phyloP scores from a whole-genome alignment of 177 flowering plant genomes.

The Vitis hybrid region DNA sequence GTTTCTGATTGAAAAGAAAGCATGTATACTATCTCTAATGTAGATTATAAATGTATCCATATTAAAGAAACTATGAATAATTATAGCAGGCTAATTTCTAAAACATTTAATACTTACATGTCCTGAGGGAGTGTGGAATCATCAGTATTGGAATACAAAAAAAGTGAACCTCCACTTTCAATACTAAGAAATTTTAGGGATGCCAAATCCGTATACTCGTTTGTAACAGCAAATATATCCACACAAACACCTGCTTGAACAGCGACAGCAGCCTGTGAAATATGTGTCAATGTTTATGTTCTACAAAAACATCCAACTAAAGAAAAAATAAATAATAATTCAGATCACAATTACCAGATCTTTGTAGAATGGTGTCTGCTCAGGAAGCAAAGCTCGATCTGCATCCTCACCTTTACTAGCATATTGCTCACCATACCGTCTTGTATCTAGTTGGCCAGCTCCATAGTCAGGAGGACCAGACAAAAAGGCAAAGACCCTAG shows the following conservation, averaged over 20 bases:
- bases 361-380: constrained; percentile 96
- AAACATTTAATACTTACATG: constrained; percentile 60
- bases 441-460: constrained; percentile 92
- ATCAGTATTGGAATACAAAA: constrained; percentile 83
- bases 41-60: too few species aligned
- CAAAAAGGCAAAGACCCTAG: constrained; percentile 91
- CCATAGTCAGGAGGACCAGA: constrained; percentile 99
- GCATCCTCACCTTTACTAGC: constrained; percentile 99
- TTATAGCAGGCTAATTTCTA: background rate
- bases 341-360: constrained; percentile 62
- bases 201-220: constrained; percentile 97
- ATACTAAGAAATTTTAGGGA: constrained; percentile 96
- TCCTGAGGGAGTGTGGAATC: constrained; percentile 99
- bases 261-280: constrained; percentile 92
- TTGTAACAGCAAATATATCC: constrained; percentile 97
- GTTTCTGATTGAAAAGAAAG: too few species aligned
- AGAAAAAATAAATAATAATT: background rate
- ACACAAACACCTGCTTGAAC: constrained; percentile 99
- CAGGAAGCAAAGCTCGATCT: constrained; percentile 96
- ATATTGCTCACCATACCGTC: constrained; percentile 97
- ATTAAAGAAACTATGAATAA: background rate
- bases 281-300: constrained; percentile 23
- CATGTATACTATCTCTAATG: too few species aligned
- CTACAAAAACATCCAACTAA: constrained; percentile 2
- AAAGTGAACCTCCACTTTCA: constrained; percentile 95